phyloP scores from a whole-genome alignment of 2,329 filamentous ascomycete genomes.

The Rhexocercosporidium sp. region DNA sequence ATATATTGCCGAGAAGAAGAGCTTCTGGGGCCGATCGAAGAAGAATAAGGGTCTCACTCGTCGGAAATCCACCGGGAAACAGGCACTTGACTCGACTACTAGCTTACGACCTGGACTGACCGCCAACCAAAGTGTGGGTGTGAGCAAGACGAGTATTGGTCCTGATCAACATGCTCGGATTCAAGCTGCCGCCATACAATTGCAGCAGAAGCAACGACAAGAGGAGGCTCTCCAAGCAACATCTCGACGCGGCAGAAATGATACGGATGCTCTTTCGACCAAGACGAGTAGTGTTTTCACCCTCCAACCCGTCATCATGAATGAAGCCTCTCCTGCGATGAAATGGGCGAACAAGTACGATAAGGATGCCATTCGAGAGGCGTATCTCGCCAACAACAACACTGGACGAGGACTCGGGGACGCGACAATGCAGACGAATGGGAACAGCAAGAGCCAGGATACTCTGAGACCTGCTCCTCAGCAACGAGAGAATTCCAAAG shows the following conservation, averaged over 20 bases:
- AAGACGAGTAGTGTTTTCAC: conserved; percentile 94
- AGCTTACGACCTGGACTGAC: conserved; percentile 47
- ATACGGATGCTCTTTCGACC: conserved; percentile 59
- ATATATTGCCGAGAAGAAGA: conserved; percentile 95
- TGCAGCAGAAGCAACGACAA: conserved; percentile 78
- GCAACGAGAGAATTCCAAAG: conserved; percentile 26
- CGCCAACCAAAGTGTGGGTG: conserved; percentile 47
- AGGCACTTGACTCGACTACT: conserved; percentile 53
- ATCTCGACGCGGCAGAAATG: conserved; percentile 60
- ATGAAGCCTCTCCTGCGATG: conserved; percentile 89
- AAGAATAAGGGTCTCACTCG: conserved; percentile 67
- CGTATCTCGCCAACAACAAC: conserved; percentile 78
- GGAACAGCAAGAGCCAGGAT: conserved; percentile 35
- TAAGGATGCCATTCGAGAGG: conserved; percentile 81
- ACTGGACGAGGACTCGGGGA: conserved; percentile 70
- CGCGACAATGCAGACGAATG: conserved; percentile 52
- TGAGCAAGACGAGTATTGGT: conserved; percentile 83
- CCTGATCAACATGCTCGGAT: conserved; percentile 93
- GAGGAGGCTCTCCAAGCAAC: conserved; percentile 59
- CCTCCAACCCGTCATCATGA: conserved; percentile 81
- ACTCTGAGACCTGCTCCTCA: conserved; percentile 30
- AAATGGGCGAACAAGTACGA: conserved; percentile 98
- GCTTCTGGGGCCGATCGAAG: conserved; percentile 86
- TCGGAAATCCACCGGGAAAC: conserved; percentile 73
- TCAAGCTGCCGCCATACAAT: conserved; percentile 83